These are phyloP conservation scores for Gryganskiella cystojenkinii DNA, from an alignment of 192 early-diverging fungal genomes.

Conservation along the genomic window DNA sequence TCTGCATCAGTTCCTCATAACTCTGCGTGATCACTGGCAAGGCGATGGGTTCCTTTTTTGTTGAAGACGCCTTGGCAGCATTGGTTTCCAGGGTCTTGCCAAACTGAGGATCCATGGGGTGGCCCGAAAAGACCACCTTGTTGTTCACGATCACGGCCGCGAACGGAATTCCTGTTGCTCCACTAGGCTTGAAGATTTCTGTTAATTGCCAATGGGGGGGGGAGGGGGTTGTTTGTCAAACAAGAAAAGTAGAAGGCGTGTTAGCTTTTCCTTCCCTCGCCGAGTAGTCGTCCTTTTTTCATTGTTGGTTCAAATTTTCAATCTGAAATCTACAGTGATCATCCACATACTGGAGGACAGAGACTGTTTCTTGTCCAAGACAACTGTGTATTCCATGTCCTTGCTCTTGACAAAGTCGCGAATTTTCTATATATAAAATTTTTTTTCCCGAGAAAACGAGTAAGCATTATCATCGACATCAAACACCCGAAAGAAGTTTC, in stretches of 20 bases:
- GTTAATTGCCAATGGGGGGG: background rate
- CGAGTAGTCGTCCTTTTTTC: background rate
- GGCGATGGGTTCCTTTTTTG: conserved; percentile 40
- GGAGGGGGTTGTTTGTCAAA: background rate
- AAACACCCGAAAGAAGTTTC: too few species aligned
- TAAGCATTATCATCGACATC: background rate
- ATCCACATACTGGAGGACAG: conserved; percentile 33
- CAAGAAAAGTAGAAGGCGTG: background rate
- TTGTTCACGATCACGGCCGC: conserved; percentile 60
- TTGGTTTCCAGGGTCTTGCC: conserved; percentile 26
- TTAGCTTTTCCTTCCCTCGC: background rate
- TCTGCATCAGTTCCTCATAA: conserved; percentile 59
- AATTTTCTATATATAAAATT: conserved; percentile 49
- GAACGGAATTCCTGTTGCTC: conserved; percentile 64
- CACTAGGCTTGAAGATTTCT: conserved; percentile 57
- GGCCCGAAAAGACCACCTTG: conserved; percentile 59
- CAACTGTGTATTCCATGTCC: conserved; percentile 66
- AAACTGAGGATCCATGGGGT: conserved; percentile 63
- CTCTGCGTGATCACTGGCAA: conserved; percentile 58
- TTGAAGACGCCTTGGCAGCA: conserved; percentile 38
- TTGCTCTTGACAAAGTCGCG: conserved; percentile 57
- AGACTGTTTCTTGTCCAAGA: conserved; percentile 55
- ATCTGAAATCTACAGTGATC: too few species aligned
- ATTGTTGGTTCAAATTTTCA: too few species aligned
- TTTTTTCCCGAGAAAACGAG: background rate